Base-by-base conservation (phyloP, 1,139 yeast species). In the Geotrichum citri-aurantii region DNA sequence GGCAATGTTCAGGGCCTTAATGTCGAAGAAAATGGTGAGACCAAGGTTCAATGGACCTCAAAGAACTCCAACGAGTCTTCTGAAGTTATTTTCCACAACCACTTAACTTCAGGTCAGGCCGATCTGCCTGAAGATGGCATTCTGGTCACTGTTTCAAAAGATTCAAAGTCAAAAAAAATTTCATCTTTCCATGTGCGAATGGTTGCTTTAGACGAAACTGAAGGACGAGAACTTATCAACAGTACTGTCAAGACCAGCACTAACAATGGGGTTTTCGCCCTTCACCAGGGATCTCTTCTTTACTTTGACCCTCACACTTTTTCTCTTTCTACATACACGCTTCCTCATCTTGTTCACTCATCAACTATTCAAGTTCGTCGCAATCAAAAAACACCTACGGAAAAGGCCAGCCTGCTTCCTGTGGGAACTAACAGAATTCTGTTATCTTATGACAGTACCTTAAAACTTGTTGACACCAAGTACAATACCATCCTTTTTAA, bases 401-500 rank as follows among this genome's bases (percentile, higher is more conserved):
- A 53, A 52, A 47, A 52, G 24, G 50, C 59, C 27, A 48, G 52
- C 31, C 10, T 54, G 17, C 29, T 50, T 29, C 47, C 57, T 47
- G 56, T 53, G 7, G 62, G 62, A 12, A 55, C 54, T n/a, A 57
- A 60, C 50, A 56, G 59, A 27, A 47, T 60, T 44, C 48, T 60
- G 8, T 42, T 60, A 24, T 58, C 61, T 12, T 55, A 53, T 29
- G 61, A 55, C 46, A 48, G 48, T 37, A 46, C 57, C 23, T 55
- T 60, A 1, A 71, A 68, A 59, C 66, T 80, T 12, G 63, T 80
- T 42, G 83, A 81, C 64, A 68, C 78, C 27, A 68, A 73, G 27
- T 78, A 77, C 63, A 73, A 73, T 50, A 73, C 81, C 4, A 65
- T 76, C 29, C 62, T 79, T n/a, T 68, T 76, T 3, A 64, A 72